A percentile compares a stretch with the other conserved stretches of the same genome.
Conservation (phyloP, 306 rosid genomes). For the Sechiopsis laciniata region DNA sequence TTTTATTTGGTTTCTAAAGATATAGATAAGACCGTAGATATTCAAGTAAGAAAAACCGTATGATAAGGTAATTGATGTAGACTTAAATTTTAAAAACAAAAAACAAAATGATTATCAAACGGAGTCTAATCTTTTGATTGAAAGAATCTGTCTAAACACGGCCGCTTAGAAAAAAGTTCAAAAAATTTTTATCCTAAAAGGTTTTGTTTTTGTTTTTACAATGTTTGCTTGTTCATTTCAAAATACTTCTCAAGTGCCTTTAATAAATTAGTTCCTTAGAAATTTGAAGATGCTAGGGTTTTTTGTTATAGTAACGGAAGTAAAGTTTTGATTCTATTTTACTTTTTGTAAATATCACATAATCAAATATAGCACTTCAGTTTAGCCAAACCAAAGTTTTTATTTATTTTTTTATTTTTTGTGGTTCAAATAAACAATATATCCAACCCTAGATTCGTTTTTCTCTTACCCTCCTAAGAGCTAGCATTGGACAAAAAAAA, state of each 20-base stretch:
- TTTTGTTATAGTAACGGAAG: not conserved
- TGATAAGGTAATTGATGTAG: too few relatives aligned
- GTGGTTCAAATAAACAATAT: not conserved
- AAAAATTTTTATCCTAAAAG: too few relatives aligned
- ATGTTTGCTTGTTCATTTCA: too few relatives aligned
- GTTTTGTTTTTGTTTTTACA: too few relatives aligned
- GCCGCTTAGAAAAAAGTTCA: too few relatives aligned
- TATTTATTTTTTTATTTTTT: not conserved
- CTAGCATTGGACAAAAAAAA: not conserved
- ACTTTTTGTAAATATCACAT: not conserved
- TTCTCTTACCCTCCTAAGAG: not conserved
- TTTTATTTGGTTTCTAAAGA: too few relatives aligned
- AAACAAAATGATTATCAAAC: too few relatives aligned
- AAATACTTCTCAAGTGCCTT: not conserved
- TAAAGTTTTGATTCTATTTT: not conserved
- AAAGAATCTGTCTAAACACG: too few relatives aligned
- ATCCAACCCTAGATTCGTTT: not conserved
- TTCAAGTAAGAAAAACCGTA: too few relatives aligned
- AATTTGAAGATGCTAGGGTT: not conserved
- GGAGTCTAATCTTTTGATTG: too few relatives aligned
- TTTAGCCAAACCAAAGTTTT: not conserved
- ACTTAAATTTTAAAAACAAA: too few relatives aligned
- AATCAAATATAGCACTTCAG: constrained; percentile 6
- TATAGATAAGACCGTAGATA: too few relatives aligned
- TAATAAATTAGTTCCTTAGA: not conserved